Evolutionary conservation across 352 stramenopile species (phyloP).

Genomic region (Phytophthora macrochlamydospora): DNA sequence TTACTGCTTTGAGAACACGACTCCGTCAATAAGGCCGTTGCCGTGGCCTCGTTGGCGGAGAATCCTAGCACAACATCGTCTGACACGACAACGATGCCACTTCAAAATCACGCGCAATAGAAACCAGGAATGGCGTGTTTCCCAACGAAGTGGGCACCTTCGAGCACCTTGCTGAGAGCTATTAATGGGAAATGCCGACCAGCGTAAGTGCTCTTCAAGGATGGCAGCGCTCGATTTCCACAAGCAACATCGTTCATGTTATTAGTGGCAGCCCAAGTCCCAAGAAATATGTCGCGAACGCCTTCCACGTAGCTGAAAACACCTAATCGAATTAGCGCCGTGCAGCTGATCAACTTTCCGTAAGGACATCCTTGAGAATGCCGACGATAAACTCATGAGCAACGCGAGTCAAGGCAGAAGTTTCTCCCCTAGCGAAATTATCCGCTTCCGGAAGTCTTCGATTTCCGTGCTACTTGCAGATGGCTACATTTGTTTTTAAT

Average conservation of each 20-base stretch:
- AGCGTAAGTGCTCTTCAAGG: neutral
- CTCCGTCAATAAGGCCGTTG: conserved; percentile 14
- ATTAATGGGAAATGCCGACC: neutral
- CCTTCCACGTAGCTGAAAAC: too few relatives aligned
- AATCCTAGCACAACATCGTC: neutral
- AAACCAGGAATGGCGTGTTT: too few relatives aligned
- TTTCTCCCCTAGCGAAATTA: too few relatives aligned
- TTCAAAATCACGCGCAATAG: too few relatives aligned
- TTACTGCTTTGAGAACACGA: too few relatives aligned
- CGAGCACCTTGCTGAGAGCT: neutral
- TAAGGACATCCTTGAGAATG: conserved; percentile 8
- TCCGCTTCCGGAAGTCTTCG: too few relatives aligned
- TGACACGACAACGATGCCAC: too few relatives aligned
- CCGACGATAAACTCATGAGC: conserved; percentile 1
- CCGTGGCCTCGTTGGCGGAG: conserved; percentile 17
- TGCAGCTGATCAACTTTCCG: conserved; percentile 12
- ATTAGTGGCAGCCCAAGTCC: neutral
- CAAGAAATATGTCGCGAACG: too few relatives aligned
- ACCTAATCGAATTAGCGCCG: too few relatives aligned
- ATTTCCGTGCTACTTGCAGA: too few relatives aligned
- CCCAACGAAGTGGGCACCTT: too few relatives aligned
- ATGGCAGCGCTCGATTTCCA: neutral
- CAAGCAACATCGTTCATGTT: neutral
- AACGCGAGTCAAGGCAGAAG: too few relatives aligned
- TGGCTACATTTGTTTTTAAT: neutral